Percentiles rank a stretch among this genome's conserved stretches.
These are phyloP conservation scores for Ascochyta viciae-villosae DNA, from an alignment of 2,329 filamentous ascomycete genomes.

Conservation along the genomic window DNA sequence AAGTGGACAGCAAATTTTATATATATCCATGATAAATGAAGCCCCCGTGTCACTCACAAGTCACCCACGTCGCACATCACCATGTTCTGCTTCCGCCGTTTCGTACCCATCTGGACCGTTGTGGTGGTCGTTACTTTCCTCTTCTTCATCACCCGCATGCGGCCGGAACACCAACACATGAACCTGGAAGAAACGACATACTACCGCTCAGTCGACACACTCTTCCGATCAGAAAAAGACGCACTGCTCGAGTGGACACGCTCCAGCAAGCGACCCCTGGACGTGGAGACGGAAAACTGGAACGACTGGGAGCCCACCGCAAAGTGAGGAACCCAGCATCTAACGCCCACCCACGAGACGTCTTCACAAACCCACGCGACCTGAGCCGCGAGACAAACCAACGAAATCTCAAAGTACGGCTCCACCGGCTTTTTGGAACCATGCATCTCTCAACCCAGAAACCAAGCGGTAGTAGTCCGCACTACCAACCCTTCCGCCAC, in stretches of 20 bases:
- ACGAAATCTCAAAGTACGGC: too few species aligned
- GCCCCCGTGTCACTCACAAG: not conserved
- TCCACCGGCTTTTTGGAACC: too few species aligned
- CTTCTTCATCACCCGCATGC: slow-evolving; percentile 9
- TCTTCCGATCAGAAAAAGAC: slow-evolving; percentile 16
- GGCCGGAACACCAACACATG: slow-evolving; percentile 9
- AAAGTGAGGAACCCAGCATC: not conserved
- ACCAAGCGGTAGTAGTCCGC: too few species aligned
- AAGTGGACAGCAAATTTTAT: slow-evolving; percentile 20
- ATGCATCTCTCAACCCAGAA: too few species aligned
- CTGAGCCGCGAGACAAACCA: too few species aligned
- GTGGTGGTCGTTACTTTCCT: slow-evolving; percentile 10
- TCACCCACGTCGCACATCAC: not conserved
- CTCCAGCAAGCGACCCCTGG: slow-evolving; percentile 5
- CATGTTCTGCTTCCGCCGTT: slow-evolving; percentile 18
- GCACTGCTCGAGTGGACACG: slow-evolving; percentile 13
- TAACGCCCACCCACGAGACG: too few species aligned
- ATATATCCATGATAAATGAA: slow-evolving; percentile 7
- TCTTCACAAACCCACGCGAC: too few species aligned
- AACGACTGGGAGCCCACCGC: not conserved
- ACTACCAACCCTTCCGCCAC: too few species aligned
- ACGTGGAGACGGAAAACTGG: not conserved
- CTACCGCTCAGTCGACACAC: slow-evolving; percentile 15
- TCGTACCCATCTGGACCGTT: slow-evolving; percentile 15
- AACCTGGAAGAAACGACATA: slow-evolving; percentile 8